Conservation (phyloP, 2,329 filamentous ascomycete genomes). For the Fusarium sp. region DNA sequence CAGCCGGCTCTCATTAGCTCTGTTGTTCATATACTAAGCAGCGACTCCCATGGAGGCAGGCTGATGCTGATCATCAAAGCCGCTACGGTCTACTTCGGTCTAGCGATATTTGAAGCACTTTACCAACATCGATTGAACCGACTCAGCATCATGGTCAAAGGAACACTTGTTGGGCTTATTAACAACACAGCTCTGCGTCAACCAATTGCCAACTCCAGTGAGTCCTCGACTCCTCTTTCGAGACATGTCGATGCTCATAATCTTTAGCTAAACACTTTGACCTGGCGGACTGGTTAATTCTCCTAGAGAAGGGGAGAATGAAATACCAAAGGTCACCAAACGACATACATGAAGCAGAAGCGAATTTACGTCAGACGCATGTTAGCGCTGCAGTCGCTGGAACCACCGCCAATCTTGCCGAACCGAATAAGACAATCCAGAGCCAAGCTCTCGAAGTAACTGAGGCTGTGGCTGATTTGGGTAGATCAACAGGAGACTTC, state of each 20-base stretch:
- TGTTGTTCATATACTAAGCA: neutral
- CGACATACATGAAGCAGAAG: neutral
- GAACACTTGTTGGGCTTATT: neutral
- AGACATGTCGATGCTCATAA: neutral
- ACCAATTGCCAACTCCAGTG: neutral
- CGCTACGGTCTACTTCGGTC: neutral
- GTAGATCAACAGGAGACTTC: neutral
- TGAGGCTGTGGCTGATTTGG: neutral
- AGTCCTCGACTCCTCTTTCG: neutral
- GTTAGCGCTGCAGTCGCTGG: accelerated
- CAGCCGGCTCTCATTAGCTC: neutral
- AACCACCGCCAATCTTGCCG: accelerated
- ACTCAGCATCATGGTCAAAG: neutral
- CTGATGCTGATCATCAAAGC: neutral
- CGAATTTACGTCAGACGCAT: neutral
- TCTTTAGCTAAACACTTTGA: neutral
- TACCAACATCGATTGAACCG: neutral
- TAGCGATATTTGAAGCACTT: neutral
- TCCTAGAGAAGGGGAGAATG: neutral
- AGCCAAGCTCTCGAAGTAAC: neutral
- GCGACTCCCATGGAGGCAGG: accelerated
- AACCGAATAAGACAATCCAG: neutral
- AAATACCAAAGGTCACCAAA: neutral
- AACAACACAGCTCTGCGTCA: neutral
- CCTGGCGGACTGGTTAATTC: neutral